Percentiles rank a stretch among this genome's conserved stretches.
phyloP scores from a whole-genome alignment of 2,329 filamentous ascomycete genomes.

The Tricladium varicosporioides region DNA sequence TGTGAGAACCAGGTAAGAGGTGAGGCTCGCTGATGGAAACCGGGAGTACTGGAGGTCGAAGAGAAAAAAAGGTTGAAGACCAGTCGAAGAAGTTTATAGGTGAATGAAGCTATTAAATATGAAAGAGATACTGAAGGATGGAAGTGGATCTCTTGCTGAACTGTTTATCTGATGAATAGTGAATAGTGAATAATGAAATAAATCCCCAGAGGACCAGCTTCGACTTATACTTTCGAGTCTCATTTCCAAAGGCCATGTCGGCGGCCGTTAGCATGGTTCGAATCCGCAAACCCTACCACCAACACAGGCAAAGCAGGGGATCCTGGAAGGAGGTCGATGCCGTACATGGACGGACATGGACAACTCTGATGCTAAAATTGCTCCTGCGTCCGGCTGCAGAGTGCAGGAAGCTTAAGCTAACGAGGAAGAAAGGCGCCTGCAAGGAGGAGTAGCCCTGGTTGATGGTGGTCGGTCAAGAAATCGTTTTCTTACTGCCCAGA shows the following conservation, averaged over 20 bases:
- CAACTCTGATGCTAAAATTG: constrained; percentile 19
- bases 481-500: no score
- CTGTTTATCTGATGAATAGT: neutral
- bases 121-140: neutral
- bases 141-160: neutral
- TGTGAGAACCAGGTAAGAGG: neutral
- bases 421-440: neutral
- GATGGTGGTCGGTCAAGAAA: no score
- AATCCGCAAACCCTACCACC: neutral
- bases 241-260: neutral
- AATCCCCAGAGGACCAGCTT: neutral
- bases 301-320: neutral
- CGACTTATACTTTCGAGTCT: constrained; percentile 8
- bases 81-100: neutral
- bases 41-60: neutral
- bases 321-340: constrained; percentile 1
- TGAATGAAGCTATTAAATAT: neutral
- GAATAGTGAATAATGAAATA: neutral
- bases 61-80: neutral
- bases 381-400: constrained; percentile 4
- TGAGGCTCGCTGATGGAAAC: neutral
- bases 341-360: neutral
- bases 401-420: neutral
- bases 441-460: neutral
- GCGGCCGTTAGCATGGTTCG: neutral